Evolutionary conservation across 2,329 filamentous ascomycete genomes (phyloP), one percentile per base, ranked within the genome.

Genomic region (Neonectria punicea): DNA sequence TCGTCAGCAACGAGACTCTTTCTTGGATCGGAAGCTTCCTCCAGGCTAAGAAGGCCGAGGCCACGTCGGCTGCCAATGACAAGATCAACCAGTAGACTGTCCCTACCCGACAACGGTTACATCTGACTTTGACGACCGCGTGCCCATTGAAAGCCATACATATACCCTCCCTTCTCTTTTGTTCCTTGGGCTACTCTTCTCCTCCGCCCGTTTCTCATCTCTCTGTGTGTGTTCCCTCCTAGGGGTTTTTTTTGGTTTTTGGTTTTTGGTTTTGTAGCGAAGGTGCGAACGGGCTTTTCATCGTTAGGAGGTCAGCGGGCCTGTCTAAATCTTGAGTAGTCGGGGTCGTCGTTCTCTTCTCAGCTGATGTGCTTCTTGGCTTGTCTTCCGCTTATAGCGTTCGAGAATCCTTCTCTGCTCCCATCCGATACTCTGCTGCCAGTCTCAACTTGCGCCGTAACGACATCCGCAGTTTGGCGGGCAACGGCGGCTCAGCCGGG

Each of bases 1-100:
- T 92, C 53, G 83, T 94, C 54, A 87, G 87, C 53, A 86, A 85
- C 69, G 90, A 93, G 78, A 86, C 88, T 1, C 79, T 92, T 58
- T 81, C 81, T 58, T 91, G 87, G 84, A 74, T 92, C 68, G 85
- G 86, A 75, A 82, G 82, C 58, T 85, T 88, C 71, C 75, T 93
- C 53, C 82, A 85, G 65, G 79, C 82, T 70, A 89, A 90, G 83
- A 92, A 91, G 82, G 81, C 85, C 28, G 85, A 91, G 72, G 83
- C 83, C 47, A 86, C 89, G 78, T 84, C 87, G 61, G 77, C 81
- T 18, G 77, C 82, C 63, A 85, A 85, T 67, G 87, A 91, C 63
- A 83, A 83, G 77, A 73, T 78, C 67, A 81, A 81, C 77, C 80
- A 82, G 80, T 83, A 80, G 69, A 72, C 55, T 51, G 44, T 20